Percentiles rank a stretch among this genome's conserved stretches.
Conservation (phyloP, 164 flowering plant genomes). For the Chimonanthus salicifolius region DNA sequence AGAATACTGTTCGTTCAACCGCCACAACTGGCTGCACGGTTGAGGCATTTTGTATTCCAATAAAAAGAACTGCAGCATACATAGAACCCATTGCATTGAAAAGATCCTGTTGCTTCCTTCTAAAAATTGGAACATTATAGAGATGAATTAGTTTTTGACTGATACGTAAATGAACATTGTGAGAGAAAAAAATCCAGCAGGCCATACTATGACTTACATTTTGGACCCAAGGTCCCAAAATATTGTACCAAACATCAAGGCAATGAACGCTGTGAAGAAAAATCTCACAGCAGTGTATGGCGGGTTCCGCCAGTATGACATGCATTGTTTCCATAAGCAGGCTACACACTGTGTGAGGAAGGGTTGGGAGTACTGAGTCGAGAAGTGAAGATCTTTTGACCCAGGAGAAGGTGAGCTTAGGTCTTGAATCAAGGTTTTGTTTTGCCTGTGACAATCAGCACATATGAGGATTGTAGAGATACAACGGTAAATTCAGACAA, state of each 20-base stretch:
- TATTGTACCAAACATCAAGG: conserved; percentile 35
- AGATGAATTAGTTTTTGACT: not conserved
- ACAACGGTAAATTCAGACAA: too few species aligned
- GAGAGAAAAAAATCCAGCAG: not conserved
- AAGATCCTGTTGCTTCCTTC: conserved; percentile 31
- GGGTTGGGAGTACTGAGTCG: conserved; percentile 38
- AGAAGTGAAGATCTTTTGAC: conserved; percentile 41
- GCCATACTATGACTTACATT: conserved; percentile 11
- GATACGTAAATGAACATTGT: not conserved
- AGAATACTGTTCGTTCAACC: too few species aligned
- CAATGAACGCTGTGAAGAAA: conserved; percentile 40
- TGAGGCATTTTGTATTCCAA: conserved; percentile 44
- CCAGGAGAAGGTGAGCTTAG: conserved; percentile 37
- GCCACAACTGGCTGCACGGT: conserved; percentile 7
- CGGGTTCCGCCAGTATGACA: conserved; percentile 57
- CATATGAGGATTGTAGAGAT: not conserved
- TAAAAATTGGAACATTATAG: conserved; percentile 2
- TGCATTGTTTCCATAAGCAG: conserved; percentile 50
- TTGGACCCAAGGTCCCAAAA: conserved; percentile 21
- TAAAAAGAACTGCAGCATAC: conserved; percentile 19
- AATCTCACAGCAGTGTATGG: conserved; percentile 46
- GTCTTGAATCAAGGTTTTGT: conserved; percentile 39
- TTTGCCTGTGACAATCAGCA: conserved; percentile 32
- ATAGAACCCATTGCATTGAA: conserved; percentile 61
- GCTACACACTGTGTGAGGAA: conserved; percentile 44